Evolutionary conservation across 2,329 filamentous ascomycete genomes (phyloP), one percentile per base, ranked within the genome.

Genomic region (Sphaerostilbella broomeana): DNA sequence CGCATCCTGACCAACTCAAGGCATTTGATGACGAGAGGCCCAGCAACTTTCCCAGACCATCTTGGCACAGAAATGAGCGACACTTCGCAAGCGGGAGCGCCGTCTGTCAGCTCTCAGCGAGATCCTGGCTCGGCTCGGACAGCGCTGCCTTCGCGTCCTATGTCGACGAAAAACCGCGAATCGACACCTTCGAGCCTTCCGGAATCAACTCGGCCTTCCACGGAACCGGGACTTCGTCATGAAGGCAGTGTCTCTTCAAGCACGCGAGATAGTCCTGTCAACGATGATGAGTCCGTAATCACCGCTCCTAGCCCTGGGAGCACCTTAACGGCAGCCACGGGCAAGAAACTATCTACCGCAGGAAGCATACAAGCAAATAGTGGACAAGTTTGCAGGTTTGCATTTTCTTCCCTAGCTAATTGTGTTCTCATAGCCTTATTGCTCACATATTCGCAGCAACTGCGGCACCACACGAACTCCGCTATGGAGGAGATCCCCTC

Each of bases 401-500:
- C 22, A 25, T 54, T 30, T 16, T 22, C 16, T 24, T 18, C 21
- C 22, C 17, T 8, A 22, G 22, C 16, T 11, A 33, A 33, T 20
- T 38, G 10, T n/a, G 27, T 24, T 20, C 10, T 40, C 12, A 26
- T 35, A 16, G 7, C 16, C 11, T 4, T 20, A 17, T 39, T 19
- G 26, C 31, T 44, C 8, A 44, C 16, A 19, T 30, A 42, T 51
- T 38, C 34, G 22, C 46, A 98, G 92, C 59, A 98, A 98, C 63
- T 98, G 92, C 60, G 84, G 83, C 42, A 97, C 92, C 12, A 95
- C 88, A 37, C 81, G 84, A 59, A 98, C 92, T 32, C 92, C 92
- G 17, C 67, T 98, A 25, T 98, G 92, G 92, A 79, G 92, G 58
- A 79, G 92, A 55, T 95, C 90, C 12, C 90, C 90, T 0, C 81